Evolutionary conservation across 352 stramenopile species (phyloP).

Genomic region (Blastocystis sp.): DNA sequence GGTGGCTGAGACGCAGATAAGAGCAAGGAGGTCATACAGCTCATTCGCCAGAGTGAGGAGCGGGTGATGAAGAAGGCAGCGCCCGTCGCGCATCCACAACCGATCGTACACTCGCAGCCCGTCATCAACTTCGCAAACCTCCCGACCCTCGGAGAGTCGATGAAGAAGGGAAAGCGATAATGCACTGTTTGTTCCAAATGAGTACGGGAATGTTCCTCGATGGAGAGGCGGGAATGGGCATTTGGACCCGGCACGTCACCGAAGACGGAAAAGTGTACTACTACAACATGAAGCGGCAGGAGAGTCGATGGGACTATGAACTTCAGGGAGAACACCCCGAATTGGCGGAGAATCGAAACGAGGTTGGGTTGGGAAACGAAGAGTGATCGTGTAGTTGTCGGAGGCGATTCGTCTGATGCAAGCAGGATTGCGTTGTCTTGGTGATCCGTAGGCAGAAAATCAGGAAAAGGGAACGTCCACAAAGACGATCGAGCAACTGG

Average conservation of each 20-base stretch:
- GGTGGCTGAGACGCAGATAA: background rate
- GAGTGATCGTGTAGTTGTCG: background rate
- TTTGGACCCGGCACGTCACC: constrained; percentile 10
- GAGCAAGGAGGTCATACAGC: background rate
- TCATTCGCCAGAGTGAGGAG: too few species aligned
- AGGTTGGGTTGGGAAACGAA: background rate
- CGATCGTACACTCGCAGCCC: too few species aligned
- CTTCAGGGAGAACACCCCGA: background rate
- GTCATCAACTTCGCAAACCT: background rate
- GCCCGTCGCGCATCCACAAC: too few species aligned
- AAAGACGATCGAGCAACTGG: background rate
- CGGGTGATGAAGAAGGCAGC: too few species aligned
- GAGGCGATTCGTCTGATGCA: background rate
- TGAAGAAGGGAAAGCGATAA: background rate
- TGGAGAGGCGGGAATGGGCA: constrained; percentile 7
- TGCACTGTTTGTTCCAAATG: constrained; percentile 27
- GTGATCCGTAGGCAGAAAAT: background rate
- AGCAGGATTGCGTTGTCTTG: background rate
- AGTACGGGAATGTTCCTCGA: constrained; percentile 10
- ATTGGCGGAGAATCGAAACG: background rate
- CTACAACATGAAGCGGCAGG: constrained; percentile 40
- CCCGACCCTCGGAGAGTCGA: background rate
- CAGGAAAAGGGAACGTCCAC: background rate
- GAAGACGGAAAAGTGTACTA: constrained; percentile 34
- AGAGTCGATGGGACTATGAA: constrained; percentile 37